These are phyloP conservation scores for Stagonosporopsis chrysanthemi DNA, from an alignment of 2,329 filamentous ascomycete species.

Conservation along the genomic window DNA sequence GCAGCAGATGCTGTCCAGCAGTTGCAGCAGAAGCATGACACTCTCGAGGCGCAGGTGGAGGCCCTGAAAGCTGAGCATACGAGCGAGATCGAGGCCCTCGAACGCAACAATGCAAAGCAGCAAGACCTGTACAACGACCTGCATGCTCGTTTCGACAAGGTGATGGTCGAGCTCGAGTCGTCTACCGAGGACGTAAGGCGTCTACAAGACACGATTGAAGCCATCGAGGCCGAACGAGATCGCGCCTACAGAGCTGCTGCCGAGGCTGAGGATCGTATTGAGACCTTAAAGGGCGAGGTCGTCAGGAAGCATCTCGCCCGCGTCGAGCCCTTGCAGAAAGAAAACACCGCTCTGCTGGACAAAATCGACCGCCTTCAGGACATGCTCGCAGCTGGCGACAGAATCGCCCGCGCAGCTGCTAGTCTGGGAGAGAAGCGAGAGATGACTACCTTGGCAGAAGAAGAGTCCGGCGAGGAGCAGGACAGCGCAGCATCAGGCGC, in stretches of 20 bases:
- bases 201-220: slow-evolving; percentile 23
- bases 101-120: slow-evolving; percentile 27
- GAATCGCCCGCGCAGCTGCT: slow-evolving; percentile 47
- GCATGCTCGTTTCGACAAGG: slow-evolving; percentile 29
- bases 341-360: slow-evolving; percentile 40
- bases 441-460: slow-evolving; percentile 43
- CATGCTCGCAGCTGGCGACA: slow-evolving; percentile 47
- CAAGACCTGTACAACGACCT: slow-evolving; percentile 26
- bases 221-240: slow-evolving; percentile 29
- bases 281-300: slow-evolving; percentile 47
- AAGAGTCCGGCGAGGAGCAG: slow-evolving; percentile 36
- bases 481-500: slow-evolving; percentile 2
- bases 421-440: slow-evolving; percentile 44
- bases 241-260: slow-evolving; percentile 29
- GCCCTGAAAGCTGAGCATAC: slow-evolving; percentile 27
- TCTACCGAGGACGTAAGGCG: slow-evolving; percentile 20
- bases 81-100: slow-evolving; percentile 32
- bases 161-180: slow-evolving; percentile 12
- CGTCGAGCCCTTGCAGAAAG: slow-evolving; percentile 45
- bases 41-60: slow-evolving; percentile 32
- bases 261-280: slow-evolving; percentile 45
- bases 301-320: slow-evolving; percentile 47
- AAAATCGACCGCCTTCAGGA: slow-evolving; percentile 46
- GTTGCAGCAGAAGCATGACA: slow-evolving; percentile 45
- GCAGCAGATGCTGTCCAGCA: slow-evolving; percentile 44